phyloP scores from a whole-genome alignment of 257 asterid genomes.

The Buddleja alternifolia region DNA sequence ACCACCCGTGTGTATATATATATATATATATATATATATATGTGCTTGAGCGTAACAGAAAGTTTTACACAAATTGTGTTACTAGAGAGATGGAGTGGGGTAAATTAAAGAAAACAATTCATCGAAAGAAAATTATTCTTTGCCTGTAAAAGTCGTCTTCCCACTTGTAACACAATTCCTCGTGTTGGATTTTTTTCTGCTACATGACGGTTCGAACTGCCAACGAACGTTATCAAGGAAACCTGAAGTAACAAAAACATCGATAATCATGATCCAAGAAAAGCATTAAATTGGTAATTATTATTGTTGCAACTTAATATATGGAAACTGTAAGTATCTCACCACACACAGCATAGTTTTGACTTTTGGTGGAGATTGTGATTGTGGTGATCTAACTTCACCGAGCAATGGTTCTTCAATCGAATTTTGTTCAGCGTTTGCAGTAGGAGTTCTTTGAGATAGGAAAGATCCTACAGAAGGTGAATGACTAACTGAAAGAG shows the following conservation, averaged over 20 bases:
- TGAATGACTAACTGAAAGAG: constrained; percentile 57
- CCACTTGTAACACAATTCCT: constrained; percentile 43
- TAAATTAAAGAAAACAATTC: not conserved
- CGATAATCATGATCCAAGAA: constrained; percentile 15
- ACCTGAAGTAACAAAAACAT: constrained; percentile 48
- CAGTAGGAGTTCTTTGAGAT: constrained; percentile 37
- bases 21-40: no score
- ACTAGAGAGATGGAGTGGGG: no score
- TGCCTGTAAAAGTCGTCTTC: constrained; percentile 57
- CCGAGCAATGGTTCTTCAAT: constrained; percentile 54
- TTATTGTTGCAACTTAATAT: not conserved
- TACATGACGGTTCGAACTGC: constrained; percentile 37
- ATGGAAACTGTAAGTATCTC: constrained; percentile 29
- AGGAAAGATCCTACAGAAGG: constrained; percentile 51
- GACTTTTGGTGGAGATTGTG: constrained; percentile 49
- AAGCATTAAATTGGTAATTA: constrained; percentile 11
- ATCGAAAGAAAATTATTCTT: constrained; percentile 21
- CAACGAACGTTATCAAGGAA: constrained; percentile 48
- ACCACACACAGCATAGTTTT: constrained; percentile 71
- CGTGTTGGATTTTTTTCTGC: constrained; percentile 35
- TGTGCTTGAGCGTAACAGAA: no score
- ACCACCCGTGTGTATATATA: no score
- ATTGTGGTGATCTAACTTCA: constrained; percentile 36
- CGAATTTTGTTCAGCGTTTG: constrained; percentile 41
- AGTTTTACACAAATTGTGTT: no score